phyloP scores from a whole-genome alignment of 2,329 filamentous ascomycete genomes.

The Colletotrichum cordylinicola region DNA sequence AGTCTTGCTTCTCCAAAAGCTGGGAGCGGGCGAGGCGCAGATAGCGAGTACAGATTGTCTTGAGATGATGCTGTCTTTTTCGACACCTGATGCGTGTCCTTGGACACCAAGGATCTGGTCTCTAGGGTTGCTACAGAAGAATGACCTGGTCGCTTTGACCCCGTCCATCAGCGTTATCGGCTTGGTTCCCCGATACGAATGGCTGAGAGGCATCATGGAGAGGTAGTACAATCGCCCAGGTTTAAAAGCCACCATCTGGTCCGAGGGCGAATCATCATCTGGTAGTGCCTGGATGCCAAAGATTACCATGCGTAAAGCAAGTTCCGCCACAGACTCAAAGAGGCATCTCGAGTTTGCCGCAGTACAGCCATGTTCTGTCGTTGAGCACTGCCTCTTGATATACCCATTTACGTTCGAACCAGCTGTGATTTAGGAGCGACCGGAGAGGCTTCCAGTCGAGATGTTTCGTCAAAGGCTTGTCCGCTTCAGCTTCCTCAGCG shows the following conservation, averaged over 20 bases:
- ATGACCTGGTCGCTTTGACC: background rate
- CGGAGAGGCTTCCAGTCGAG: background rate
- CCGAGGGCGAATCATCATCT: background rate
- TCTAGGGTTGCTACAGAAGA: background rate
- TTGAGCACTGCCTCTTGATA: background rate
- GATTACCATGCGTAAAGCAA: background rate
- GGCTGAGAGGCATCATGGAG: background rate
- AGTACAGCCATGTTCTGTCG: background rate
- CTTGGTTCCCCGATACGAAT: background rate
- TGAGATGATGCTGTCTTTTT: background rate
- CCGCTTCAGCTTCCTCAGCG: background rate
- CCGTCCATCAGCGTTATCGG: background rate
- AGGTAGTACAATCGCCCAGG: background rate
- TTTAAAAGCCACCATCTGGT: background rate
- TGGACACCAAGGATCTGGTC: background rate
- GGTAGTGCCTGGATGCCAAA: background rate
- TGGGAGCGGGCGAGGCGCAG: background rate
- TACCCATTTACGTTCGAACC: conserved; percentile 6
- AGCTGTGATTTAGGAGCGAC: background rate
- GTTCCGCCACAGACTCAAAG: background rate
- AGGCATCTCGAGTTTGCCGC: background rate
- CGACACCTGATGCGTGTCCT: background rate
- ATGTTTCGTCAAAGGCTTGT: background rate
- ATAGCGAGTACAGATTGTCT: background rate
- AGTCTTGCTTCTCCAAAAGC: background rate